phyloP scores from a whole-genome alignment of 2,329 filamentous ascomycete genomes.

The Nannizziopsis arthrosporioides region DNA sequence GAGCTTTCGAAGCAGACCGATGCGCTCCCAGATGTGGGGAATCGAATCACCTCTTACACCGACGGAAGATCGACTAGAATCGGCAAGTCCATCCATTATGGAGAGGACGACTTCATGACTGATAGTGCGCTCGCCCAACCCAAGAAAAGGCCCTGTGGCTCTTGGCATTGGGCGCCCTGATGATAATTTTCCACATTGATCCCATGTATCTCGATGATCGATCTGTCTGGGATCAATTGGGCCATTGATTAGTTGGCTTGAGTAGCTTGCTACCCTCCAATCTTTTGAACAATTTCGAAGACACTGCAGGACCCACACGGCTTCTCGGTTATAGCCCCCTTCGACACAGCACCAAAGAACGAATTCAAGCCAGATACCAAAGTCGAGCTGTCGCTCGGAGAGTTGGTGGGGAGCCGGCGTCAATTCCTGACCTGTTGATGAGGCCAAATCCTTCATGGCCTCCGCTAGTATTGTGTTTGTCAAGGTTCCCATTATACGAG shows the following conservation, averaged over 20 bases:
- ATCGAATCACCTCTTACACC: conserved; percentile 23
- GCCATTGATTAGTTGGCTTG: conserved; percentile 21
- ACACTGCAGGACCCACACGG: conserved; percentile 29
- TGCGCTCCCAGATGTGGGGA: conserved; percentile 27
- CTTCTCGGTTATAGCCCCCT: conserved; percentile 33
- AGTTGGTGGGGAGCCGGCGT: conserved; percentile 31
- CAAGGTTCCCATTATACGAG: conserved; percentile 36
- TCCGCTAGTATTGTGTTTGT: conserved; percentile 38
- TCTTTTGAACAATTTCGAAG: conserved; percentile 21
- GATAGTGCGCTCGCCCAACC: conserved; percentile 39
- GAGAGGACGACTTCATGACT: conserved; percentile 48
- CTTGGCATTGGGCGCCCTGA: conserved; percentile 13
- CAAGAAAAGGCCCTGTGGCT: conserved; percentile 25
- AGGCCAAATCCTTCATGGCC: conserved; percentile 30
- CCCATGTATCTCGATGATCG: conserved; percentile 28
- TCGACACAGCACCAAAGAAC: conserved; percentile 42
- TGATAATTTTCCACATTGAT: conserved; percentile 19
- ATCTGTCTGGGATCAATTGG: conserved; percentile 27
- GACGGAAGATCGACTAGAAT: conserved; percentile 34
- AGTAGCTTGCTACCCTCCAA: conserved; percentile 36
- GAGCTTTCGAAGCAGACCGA: conserved; percentile 30
- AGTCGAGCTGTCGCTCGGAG: conserved; percentile 30
- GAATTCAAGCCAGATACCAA: conserved; percentile 40
- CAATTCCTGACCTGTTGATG: conserved; percentile 29
- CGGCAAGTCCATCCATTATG: conserved; percentile 43